Conservation (phyloP, 257 asterid species). For the Solanum ossicruentum region DNA sequence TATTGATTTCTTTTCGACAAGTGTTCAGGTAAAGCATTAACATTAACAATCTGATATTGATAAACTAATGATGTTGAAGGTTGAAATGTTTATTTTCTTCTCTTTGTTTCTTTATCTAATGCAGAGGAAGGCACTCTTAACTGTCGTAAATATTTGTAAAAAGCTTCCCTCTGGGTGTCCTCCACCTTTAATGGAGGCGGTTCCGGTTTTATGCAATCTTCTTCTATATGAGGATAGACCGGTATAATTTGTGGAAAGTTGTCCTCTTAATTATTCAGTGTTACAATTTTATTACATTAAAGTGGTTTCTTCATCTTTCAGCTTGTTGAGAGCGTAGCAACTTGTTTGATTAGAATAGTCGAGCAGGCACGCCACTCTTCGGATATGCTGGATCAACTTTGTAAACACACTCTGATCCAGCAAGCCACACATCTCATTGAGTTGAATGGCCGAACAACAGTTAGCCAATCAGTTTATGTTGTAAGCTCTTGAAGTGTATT, state of each 20-base stretch:
- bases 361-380: conserved; percentile 48
- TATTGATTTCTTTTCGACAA: conserved; percentile 88
- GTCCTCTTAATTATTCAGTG: neutral
- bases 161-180: conserved; percentile 62
- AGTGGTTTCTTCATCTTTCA: conserved; percentile 12
- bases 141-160: conserved; percentile 75
- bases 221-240: conserved; percentile 85
- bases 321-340: conserved; percentile 89
- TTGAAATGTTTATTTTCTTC: conserved; percentile 7
- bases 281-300: neutral
- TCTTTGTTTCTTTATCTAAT: conserved; percentile 5
- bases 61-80: neutral
- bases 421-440: conserved; percentile 62
- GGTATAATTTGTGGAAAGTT: conserved; percentile 23
- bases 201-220: conserved; percentile 86
- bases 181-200: conserved; percentile 76
- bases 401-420: conserved; percentile 70
- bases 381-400: conserved; percentile 69
- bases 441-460: conserved; percentile 58
- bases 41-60: neutral
- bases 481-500: conserved; percentile 31
- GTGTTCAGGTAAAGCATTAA: conserved; percentile 57
- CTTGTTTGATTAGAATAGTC: conserved; percentile 75
- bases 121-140: conserved; percentile 90
- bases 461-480: conserved; percentile 46